phyloP scores from a whole-genome alignment of 177 flowering plant species.

The Vitis hybrid region DNA sequence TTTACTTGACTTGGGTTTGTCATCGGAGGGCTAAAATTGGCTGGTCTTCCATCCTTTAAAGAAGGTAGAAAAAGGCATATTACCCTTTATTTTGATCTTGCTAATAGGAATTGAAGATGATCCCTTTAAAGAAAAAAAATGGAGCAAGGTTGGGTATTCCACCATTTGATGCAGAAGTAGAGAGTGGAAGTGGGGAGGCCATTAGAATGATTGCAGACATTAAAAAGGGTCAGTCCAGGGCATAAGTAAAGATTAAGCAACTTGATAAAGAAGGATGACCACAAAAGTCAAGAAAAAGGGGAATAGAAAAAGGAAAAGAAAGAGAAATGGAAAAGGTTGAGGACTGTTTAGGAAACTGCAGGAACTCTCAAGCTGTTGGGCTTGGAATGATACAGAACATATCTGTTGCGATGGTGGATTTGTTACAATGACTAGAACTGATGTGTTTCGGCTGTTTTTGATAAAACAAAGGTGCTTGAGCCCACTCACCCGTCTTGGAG shows the following conservation, averaged over 20 bases:
- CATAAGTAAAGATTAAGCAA: conserved; percentile 23
- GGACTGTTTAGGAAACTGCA: not conserved
- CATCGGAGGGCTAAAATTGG: too few relatives aligned
- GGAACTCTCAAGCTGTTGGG: not conserved
- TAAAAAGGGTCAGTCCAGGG: conserved; percentile 15
- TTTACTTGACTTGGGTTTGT: too few relatives aligned
- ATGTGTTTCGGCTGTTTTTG: too few relatives aligned
- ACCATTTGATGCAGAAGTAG: not conserved
- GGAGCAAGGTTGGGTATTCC: too few relatives aligned
- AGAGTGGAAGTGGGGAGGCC: not conserved
- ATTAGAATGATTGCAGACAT: conserved; percentile 17
- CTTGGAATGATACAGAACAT: not conserved
- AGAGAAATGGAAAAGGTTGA: not conserved
- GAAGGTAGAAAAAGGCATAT: not conserved
- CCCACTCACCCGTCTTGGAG: too few relatives aligned
- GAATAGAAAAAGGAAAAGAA: not conserved
- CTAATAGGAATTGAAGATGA: too few relatives aligned
- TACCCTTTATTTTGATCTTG: too few relatives aligned
- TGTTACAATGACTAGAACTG: too few relatives aligned
- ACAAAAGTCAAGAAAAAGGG: not conserved
- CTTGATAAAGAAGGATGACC: conserved; percentile 11
- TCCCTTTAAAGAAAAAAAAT: too few relatives aligned
- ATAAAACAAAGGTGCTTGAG: too few relatives aligned
- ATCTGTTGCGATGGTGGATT: not conserved
- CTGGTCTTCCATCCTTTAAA: too few relatives aligned